Conservation (phyloP, 2,329 filamentous ascomycete species). For the Aspergillus pseudotamarii region DNA sequence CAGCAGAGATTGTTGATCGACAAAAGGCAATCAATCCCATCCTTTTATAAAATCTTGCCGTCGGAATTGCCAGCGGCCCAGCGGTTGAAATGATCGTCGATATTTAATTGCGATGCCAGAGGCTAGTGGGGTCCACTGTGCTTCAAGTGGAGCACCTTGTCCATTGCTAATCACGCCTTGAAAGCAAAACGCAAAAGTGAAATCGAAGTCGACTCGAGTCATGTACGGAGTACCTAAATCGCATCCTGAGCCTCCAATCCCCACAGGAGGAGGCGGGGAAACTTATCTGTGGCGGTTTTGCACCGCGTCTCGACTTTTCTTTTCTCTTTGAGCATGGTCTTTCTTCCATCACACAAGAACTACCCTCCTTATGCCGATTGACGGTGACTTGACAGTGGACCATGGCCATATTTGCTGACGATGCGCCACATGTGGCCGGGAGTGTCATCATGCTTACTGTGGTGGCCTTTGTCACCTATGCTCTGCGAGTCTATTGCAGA, state of each 20-base stretch:
- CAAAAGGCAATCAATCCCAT: background rate
- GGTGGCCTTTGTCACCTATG: conserved; percentile 21
- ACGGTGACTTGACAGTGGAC: background rate
- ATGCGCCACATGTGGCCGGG: conserved; percentile 23
- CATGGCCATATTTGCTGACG: conserved; percentile 25
- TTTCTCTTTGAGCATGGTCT: background rate
- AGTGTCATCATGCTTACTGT: conserved; percentile 25
- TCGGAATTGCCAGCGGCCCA: background rate
- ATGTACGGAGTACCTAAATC: background rate
- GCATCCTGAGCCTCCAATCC: background rate
- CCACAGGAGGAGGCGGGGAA: background rate
- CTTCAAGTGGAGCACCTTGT: background rate
- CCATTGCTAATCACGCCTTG: background rate
- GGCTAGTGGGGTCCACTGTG: background rate
- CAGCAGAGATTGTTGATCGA: background rate
- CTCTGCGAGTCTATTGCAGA: conserved; percentile 24
- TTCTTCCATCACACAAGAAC: background rate
- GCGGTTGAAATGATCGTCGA: background rate
- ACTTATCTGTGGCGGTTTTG: background rate
- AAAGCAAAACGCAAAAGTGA: background rate
- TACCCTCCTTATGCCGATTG: background rate
- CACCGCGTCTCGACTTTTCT: background rate
- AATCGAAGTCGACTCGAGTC: background rate
- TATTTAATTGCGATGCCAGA: background rate
- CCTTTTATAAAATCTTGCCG: background rate